Base-by-base conservation (phyloP, 495 filamentous ascomycete genomes). In the Delitschia confertaspora region DNA sequence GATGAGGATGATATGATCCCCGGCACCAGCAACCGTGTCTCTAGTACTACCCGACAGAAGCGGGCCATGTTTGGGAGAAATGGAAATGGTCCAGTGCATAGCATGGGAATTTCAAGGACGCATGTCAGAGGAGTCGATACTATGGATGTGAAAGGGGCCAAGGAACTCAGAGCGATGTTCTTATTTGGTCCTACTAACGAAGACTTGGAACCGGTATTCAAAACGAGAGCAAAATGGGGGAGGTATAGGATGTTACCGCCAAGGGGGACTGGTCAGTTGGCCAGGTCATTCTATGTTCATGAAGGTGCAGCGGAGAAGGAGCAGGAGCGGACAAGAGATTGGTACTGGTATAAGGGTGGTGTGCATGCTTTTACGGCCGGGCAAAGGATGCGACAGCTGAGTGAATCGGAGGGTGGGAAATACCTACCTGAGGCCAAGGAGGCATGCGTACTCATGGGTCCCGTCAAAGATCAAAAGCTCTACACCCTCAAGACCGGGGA, bases 381-480 rank as follows among this genome's bases (percentile, higher is more conserved):
- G 29, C 78, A 65, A 41, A 32, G 14, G 9, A 31, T 23, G 3
- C 32, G 24, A 14, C 4, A 3, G 10, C 9, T 64, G 4, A 23
- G 10, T 18, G 27, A 10, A 69, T 51, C 46, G 37, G 32, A 50
- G 32, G 47, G 54, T 40, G 16, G 6, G 57, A n/a, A 33, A 58
- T 77, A 76, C 49, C 33, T 79, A n/a, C 64, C 65, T 8, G 50
- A 45, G 16, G 32, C 58, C 6, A 34, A 51, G 3, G 57, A 59
- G 7, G 64, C 71, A 37, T 70, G 60, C 7, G 53, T 79, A 18
- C 57, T 80, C 20, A 64, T 78, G 33, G 78, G 78, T 0, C 70
- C 72, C 2, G 58, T 57, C 33, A 58, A 65, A 14, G 50, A 63
- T 14, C 74, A 75, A 45, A 57, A 56, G 35, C 17, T 55, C 11